Conservation (phyloP, 1,284 basidiomycete genomes). For the Cryptococcus sp. region DNA sequence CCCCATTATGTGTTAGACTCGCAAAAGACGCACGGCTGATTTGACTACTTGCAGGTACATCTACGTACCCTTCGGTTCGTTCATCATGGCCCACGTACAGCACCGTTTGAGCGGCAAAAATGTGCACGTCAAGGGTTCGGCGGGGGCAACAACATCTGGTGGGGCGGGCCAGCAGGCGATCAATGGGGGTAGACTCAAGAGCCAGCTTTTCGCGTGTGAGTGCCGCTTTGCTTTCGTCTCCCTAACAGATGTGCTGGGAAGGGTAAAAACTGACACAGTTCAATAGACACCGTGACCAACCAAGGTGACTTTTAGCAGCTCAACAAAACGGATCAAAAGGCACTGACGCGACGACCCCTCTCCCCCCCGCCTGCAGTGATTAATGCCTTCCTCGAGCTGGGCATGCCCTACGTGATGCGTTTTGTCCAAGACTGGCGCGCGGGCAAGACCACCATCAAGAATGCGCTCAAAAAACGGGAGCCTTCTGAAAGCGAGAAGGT, state of each 20-base stretch:
- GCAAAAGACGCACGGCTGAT: background rate
- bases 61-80: slow-evolving; percentile 85
- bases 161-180: slow-evolving; percentile 49
- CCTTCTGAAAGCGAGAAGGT: slow-evolving; percentile 9
- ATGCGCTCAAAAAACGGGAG: slow-evolving; percentile 23
- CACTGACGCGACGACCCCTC: background rate
- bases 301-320: slow-evolving; percentile 53
- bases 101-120: slow-evolving; percentile 37
- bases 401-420: slow-evolving; percentile 74
- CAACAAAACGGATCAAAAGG: background rate
- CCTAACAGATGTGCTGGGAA: too few relatives aligned
- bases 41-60: slow-evolving; percentile 57
- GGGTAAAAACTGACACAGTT: background rate
- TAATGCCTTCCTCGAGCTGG: slow-evolving; percentile 77
- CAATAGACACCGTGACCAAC: slow-evolving; percentile 76
- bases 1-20: background rate
- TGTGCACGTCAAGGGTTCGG: background rate
- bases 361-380: slow-evolving; percentile 58
- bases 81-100: slow-evolving; percentile 65
- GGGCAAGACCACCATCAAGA: slow-evolving; percentile 47
- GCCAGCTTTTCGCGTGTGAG: slow-evolving; percentile 81
- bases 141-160: background rate
- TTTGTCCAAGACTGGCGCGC: slow-evolving; percentile 58
- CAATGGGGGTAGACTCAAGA: slow-evolving; percentile 66
- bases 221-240: slow-evolving; percentile 2